phyloP scores from a whole-genome alignment of 2,329 filamentous ascomycete genomes.

The Colletotrichum shisoi region DNA sequence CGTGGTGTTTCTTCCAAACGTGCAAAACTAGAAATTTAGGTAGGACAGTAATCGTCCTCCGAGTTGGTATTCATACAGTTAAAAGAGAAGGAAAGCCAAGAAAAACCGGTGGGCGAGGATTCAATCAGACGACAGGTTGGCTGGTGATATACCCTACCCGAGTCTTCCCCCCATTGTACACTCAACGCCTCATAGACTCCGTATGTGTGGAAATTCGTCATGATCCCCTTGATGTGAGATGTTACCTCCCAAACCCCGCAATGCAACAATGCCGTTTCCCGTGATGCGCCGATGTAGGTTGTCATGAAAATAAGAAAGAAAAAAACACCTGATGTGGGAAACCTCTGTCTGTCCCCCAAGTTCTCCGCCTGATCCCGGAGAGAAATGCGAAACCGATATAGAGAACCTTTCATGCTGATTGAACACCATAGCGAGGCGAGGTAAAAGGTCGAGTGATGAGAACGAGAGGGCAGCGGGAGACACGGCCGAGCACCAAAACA shows the following conservation, averaged over 20 bases:
- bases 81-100: neutral
- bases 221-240: conserved; percentile 10
- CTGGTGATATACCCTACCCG: neutral
- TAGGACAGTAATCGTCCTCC: conserved; percentile 1
- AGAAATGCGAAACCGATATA: conserved; percentile 23
- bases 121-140: neutral
- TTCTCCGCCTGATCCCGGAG: conserved; percentile 3
- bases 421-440: conserved; percentile 19
- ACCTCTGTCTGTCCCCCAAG: conserved; percentile 10
- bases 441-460: neutral
- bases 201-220: neutral
- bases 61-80: conserved; percentile 35
- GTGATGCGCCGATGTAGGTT: conserved; percentile 25
- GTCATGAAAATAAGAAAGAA: neutral
- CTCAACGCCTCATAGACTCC: conserved; percentile 15
- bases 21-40: conserved; percentile 17
- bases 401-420: conserved; percentile 20
- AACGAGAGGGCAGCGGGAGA: neutral
- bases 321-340: neutral
- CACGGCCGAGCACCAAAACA: too few relatives aligned
- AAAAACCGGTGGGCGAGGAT: conserved; percentile 2
- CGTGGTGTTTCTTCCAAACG: neutral
- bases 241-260: conserved; percentile 17
- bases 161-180: neutral
- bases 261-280: conserved; percentile 32